Base-by-base conservation (phyloP, 495 filamentous ascomycete genomes). In the Corynascus novoguineensis region DNA sequence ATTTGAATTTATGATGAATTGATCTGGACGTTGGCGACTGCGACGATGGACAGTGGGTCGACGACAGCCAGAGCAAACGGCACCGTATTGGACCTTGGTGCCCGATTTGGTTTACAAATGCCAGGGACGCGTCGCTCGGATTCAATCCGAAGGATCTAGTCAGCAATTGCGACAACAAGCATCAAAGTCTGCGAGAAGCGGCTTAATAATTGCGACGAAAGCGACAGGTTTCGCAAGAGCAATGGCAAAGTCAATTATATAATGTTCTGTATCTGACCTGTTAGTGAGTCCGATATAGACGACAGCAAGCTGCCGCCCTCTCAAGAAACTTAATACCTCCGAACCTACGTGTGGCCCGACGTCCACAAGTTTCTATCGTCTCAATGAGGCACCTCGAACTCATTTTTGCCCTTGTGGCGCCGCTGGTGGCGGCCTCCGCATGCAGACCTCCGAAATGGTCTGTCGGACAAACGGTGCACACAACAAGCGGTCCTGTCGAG, bases 401-500 rank as follows among this genome's bases (percentile, higher is more conserved):
- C 12, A 2, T 50, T 6, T 11, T 25, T 10, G 48, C 48, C 1
- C 48, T 50, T 0, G 50, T 38, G 5, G 31, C 19, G 5, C 40
- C 51, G 5, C 17, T 35, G 28, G 40, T 19, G 1, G 17, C 27
- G 1, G 11, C 51, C 7, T 32, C 51, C 9, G 5, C 7, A 0
- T 44, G 51, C 3, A 21, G 21, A 11, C 37, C 37, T 24, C 34
- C 48, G 6, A 34, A 37, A 1, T 60, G 59, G 59, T 47, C 3
- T 1, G 47, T 57, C 0, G 59, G 59, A 29, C 59, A 60, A 17
- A 46, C 40, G 3, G 62, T 64, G 37, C 19, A 57, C 0, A 64
- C 62, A 8, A 55, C 59, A 5, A 61, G 62, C 49, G 62, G 62
- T 22, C 56, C 52, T 14, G 60, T 55, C 32, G 46, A 50, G 17